Percentiles rank a stretch among this genome's conserved stretches.
phyloP scores from a whole-genome alignment of 2,329 filamentous ascomycete genomes.

The Aspergillus terreus region DNA sequence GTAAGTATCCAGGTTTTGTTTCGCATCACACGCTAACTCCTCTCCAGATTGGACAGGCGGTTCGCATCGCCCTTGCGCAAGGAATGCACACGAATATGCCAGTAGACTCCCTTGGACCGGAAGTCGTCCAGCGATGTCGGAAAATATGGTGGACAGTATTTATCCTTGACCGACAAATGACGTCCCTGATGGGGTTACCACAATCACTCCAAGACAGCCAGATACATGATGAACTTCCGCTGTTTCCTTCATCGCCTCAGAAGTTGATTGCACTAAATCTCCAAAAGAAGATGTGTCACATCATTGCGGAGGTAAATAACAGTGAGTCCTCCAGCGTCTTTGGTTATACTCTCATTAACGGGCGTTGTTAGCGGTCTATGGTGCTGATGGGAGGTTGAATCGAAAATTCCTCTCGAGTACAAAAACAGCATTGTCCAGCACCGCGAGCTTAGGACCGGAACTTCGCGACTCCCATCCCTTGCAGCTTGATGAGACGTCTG shows the following conservation, averaged over 20 bases:
- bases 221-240: conserved; percentile 46
- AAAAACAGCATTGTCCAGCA: conserved; percentile 37
- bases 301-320: conserved; percentile 43
- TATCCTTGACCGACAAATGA: conserved; percentile 52
- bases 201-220: conserved; percentile 51
- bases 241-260: conserved; percentile 38
- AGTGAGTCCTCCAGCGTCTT: conserved; percentile 29
- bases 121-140: conserved; percentile 45
- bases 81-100: conserved; percentile 55
- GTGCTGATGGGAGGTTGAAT: conserved; percentile 34
- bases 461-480: conserved; percentile 37
- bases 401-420: conserved; percentile 37
- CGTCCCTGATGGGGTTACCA: conserved; percentile 52
- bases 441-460: conserved; percentile 40
- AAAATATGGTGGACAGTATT: conserved; percentile 55
- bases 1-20: conserved; percentile 24
- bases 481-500: conserved; percentile 28
- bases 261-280: conserved; percentile 41
- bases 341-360: neutral
- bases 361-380: conserved; percentile 38
- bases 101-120: conserved; percentile 37
- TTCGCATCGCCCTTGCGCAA: conserved; percentile 48
- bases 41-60: conserved; percentile 48
- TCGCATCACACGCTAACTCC: neutral
- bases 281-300: conserved; percentile 46